Evolutionary conservation across 805 yeast genomes (phyloP), one percentile per base, ranked within the genome.

Genomic region (Nematodospora valgi): DNA sequence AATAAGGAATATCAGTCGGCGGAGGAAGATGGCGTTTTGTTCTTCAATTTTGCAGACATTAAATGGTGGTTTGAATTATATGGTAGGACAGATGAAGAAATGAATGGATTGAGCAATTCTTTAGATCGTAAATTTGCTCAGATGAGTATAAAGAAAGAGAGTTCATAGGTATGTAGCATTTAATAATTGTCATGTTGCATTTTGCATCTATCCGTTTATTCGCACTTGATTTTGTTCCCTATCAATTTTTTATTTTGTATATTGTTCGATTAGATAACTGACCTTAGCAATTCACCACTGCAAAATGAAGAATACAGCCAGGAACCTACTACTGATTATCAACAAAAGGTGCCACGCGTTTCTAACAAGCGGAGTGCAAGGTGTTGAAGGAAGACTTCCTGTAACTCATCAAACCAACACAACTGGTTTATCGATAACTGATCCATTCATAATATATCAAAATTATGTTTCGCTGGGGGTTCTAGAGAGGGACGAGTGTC

Each of bases 61-160:
- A 73, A 75, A 44, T 91, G 95, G 91, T 89, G 98, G 98, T 76
- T 73, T 51, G 94, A 86, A 48, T 62, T 85, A 17, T 86, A 82
- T 52, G 95, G 96, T 0, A 62, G 91, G 35, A 64, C 78, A 4
- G 82, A 84, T 51, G 76, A 78, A 39, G 72, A 64, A 35, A 64
- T 69, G 70, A 68, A 69, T 41, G 69, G 67, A 19, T 48, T 62
- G 21, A 58, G 65, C 4, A 61, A 62, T 38, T 60, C 69, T 0
- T 47, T 67, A 15, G 72, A 66, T 32, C 45, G 59, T 21, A 67
- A 66, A 41, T 64, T 65, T 48, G 71, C 72, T 5, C 57, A 58
- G 39, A 58, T 62, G 61, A 61, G 50, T 22, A 5, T 38, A 4
- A 24, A 29, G 23, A 25, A 33, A 12, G 35, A 27, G 13, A 18